A percentile compares a stretch with the other conserved stretches of the same genome.
Conservation (phyloP, 2,329 filamentous ascomycete species). For the Colletotrichum sp. region DNA sequence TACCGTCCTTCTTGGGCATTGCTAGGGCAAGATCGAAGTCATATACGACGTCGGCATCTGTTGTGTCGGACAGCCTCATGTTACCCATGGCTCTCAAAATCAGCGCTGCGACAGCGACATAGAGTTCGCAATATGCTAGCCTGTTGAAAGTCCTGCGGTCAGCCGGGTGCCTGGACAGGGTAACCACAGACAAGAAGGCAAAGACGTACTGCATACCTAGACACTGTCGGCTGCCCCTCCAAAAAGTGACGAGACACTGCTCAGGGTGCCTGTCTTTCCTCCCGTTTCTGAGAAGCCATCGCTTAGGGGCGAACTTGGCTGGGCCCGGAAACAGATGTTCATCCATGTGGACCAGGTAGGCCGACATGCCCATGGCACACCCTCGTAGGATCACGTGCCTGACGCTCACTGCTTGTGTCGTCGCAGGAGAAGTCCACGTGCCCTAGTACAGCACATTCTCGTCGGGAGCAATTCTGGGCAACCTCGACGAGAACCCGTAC, state of each 20-base stretch:
- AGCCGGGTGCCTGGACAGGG: background rate
- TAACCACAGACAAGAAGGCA: background rate
- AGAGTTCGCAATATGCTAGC: background rate
- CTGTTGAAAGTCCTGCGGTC: background rate
- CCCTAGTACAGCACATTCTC: background rate
- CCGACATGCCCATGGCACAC: background rate
- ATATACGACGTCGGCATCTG: background rate
- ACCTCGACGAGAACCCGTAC: background rate
- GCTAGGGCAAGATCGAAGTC: background rate
- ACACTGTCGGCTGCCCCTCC: accelerated
- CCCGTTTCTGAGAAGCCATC: background rate
- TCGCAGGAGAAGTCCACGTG: background rate
- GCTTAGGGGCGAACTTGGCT: background rate
- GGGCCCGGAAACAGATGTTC: background rate
- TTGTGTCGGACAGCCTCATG: background rate
- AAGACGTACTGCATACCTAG: background rate
- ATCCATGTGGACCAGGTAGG: background rate
- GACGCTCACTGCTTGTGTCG: background rate
- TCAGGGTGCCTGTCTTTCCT: background rate
- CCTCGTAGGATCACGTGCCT: background rate
- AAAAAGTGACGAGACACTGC: background rate
- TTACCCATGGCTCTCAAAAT: background rate
- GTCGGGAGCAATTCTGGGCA: background rate
- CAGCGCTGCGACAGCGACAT: background rate
- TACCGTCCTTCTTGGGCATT: background rate